Evolutionary conservation across 306 rosid genomes (phyloP).

Genomic region (Glycine tomentella): DNA sequence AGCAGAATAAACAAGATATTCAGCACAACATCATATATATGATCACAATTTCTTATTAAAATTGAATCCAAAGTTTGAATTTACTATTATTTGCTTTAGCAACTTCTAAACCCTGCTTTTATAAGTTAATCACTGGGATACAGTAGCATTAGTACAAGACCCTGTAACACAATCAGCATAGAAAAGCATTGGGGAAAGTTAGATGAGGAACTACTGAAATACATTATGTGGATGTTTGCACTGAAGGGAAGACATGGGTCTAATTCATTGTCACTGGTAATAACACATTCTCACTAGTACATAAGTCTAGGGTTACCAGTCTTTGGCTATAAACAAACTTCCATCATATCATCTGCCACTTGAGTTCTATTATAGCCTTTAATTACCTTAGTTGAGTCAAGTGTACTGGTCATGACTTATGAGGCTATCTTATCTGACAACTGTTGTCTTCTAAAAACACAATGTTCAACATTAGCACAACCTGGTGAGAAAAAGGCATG

Average conservation of each 20-base stretch:
- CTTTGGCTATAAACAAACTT: slow-evolving; percentile 16
- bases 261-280: not conserved
- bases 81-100: not conserved
- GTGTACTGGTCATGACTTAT: slow-evolving; percentile 1
- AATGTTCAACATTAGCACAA: not conserved
- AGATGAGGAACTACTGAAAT: slow-evolving; percentile 7
- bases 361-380: slow-evolving; percentile 16
- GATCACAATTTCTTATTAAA: not conserved
- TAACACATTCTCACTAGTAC: not conserved
- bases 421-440: not conserved
- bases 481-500: not conserved
- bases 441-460: slow-evolving; percentile 5
- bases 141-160: not conserved
- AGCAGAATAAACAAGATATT: slow-evolving; percentile 18
- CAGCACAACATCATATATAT: not conserved
- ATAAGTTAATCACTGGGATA: not conserved
- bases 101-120: not conserved
- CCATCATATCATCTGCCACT: not conserved
- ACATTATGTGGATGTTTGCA: not conserved
- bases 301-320: not conserved
- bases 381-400: not conserved
- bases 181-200: slow-evolving; percentile 2
- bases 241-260: not conserved
- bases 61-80: slow-evolving; percentile 13
- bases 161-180: not conserved